phyloP scores from a whole-genome alignment of 1,284 basidiomycete species.

The Sporisorium iseilematis-ciliati region DNA sequence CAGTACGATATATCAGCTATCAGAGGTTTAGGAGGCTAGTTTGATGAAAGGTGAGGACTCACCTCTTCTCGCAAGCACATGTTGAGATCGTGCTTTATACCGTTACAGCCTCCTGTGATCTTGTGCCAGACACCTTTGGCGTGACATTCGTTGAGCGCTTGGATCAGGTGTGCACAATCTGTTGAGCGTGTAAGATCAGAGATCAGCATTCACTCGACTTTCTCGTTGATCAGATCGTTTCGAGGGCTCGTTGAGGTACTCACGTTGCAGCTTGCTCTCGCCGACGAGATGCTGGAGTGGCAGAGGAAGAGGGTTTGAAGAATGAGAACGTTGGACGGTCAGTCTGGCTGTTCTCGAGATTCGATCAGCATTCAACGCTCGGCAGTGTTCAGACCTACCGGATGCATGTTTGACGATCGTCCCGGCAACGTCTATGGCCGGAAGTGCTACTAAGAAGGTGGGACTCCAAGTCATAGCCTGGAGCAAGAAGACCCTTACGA shows the following conservation, averaged over 20 bases:
- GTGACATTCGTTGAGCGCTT: slow-evolving; percentile 56
- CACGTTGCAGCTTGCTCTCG: slow-evolving; percentile 51
- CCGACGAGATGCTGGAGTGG: slow-evolving; percentile 45
- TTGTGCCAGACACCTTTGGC: slow-evolving; percentile 46
- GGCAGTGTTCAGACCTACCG: slow-evolving; percentile 9
- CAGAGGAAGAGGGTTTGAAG: not conserved
- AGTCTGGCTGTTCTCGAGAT: not conserved
- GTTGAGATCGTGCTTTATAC: slow-evolving; percentile 58
- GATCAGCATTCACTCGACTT: not conserved
- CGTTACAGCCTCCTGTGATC: slow-evolving; percentile 58
- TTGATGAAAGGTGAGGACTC: slow-evolving; percentile 5
- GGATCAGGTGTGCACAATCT: slow-evolving; percentile 57
- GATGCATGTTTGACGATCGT: slow-evolving; percentile 25
- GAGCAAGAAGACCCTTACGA: slow-evolving; percentile 10
- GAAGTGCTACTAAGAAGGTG: not conserved
- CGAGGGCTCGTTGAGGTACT: slow-evolving; percentile 1
- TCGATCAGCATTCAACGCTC: too few species aligned
- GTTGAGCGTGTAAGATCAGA: not conserved
- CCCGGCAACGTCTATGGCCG: not conserved
- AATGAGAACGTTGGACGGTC: not conserved
- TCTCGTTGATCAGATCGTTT: not conserved
- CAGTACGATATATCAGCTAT: not conserved
- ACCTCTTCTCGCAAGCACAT: slow-evolving; percentile 58
- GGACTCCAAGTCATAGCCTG: not conserved
- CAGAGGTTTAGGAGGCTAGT: not conserved